These are phyloP conservation scores for Vigna trinervia DNA, from an alignment of 306 rosid species.

Conservation along the genomic window DNA sequence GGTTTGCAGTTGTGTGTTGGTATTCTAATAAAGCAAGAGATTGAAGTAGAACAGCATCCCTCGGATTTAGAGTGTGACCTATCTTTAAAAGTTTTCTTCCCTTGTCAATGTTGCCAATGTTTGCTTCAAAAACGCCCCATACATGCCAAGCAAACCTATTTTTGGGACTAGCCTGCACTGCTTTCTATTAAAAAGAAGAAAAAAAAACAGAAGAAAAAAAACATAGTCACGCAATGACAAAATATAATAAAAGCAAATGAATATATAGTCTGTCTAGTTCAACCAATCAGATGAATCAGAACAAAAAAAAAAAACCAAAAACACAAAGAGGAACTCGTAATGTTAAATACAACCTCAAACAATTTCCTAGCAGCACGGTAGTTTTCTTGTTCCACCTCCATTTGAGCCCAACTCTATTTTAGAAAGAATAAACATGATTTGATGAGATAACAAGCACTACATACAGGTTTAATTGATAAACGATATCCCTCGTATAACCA, in stretches of 20 bases:
- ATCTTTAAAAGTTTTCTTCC: constrained; percentile 87
- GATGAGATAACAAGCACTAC: constrained; percentile 13
- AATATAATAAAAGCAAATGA: background rate
- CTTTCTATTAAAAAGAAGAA: constrained; percentile 58
- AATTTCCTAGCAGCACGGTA: constrained; percentile 69
- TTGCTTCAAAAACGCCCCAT: constrained; percentile 97
- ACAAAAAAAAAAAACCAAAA: background rate
- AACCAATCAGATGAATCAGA: constrained; percentile 14
- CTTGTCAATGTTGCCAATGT: constrained; percentile 67
- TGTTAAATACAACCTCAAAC: constrained; percentile 72
- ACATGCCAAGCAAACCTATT: constrained; percentile 96
- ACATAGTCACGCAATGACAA: constrained; percentile 19
- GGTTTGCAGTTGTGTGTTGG: constrained; percentile 75
- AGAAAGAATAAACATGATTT: constrained; percentile 20
- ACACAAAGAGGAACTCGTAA: background rate
- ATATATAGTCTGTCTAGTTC: constrained; percentile 16
- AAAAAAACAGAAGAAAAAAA: constrained; percentile 19
- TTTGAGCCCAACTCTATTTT: constrained; percentile 90
- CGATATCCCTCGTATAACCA: constrained; percentile 34
- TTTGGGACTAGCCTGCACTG: constrained; percentile 94
- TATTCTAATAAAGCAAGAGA: constrained; percentile 95
- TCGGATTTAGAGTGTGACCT: constrained; percentile 89
- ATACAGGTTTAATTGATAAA: constrained; percentile 31
- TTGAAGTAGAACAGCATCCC: constrained; percentile 94
- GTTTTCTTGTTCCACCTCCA: constrained; percentile 89